Base-by-base conservation (phyloP, 345 rosid genomes). In the Barbarea vulgaris region DNA sequence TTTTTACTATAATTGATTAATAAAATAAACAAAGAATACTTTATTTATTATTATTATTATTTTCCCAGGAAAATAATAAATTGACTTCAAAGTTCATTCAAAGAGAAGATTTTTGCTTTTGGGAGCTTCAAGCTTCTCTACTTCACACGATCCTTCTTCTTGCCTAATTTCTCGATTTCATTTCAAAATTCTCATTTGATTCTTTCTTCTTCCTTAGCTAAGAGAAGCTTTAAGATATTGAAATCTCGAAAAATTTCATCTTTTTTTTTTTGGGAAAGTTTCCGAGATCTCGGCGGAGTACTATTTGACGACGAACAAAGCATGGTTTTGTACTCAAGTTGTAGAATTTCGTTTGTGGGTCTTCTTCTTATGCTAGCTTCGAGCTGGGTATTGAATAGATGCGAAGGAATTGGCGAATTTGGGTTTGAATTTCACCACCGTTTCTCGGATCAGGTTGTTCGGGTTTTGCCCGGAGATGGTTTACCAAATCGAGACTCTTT, bases 361-460 rank as follows among this genome's bases (percentile, higher is more conserved):
- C 3, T 77, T 27, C 0, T 62, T 70, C 0, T 63, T 24, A 0
- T 76, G 9, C 7, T 72, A 28, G 14, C 51, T 65, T 24, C 67
- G 21, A 74, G 69, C 48, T 77, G 75, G 61, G 68, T 14, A 3
- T 39, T 77, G 37, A 62, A 71, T 37, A 71, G 13, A 56, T 77
- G 81, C 4, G 68, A 77, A 10, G 81, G 81, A 58, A 1, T 8
- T 39, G 86, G 86, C 22, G 91, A 85, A 10, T 87, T 85, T 74
- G 99, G 90, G 42, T 92, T 89, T 48, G 86, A 84, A 44, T 73
- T 95, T 64, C 96, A 89, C 67, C 94, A 95, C 78, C 84, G 94
- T 41, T 95, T 75, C 75, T 92, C 99, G 17, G 99, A 95, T 83
- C 87, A 88, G 28, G 88, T 92, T 13, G 83, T 81, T 55, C 88